Evolutionary conservation across 208 protist genomes (phyloP), one percentile per base, ranked within the genome.

Genomic region (Balamuthia mandrillaris): DNA sequence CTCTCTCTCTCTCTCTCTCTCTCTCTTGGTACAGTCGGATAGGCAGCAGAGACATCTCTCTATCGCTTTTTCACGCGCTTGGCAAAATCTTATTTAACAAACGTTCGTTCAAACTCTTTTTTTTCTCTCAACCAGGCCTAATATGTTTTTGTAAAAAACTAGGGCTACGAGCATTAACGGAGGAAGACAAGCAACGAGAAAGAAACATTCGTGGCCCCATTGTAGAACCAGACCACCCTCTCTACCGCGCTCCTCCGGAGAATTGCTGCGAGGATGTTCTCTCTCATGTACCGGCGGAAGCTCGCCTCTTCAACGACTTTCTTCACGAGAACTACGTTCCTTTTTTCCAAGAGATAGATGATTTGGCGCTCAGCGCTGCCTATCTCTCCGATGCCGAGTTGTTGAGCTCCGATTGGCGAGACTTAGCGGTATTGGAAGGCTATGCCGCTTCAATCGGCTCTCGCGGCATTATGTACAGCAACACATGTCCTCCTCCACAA

Each of bases 331-430:
- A 77, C 42, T 77, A 54, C 42, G n/a, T 45, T 24, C 24, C 12
- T 1, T 77, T 77, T n/a, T 39, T 77, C 14, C 44, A 24, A 1
- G 66, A 77, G 29, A 77, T 77, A 39, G 66, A 77, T 33, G 66
- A 39, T 3, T 39, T 45, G 16, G 14, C 66, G 9, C 9, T 9
- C 44, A 45, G 44, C 3, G 66, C 66, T 3, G 66, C 27, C 1
- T 77, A 77, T 33, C 66, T 77, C 41, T 47, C 66, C 16, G 66
- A 77, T 33, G 66, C 66, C 42, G 66, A 77, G 29, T 35, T 27
- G n/a, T 45, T 77, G 2, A 39, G 54, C 29, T 39, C 66, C 66
- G 66, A 4, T 2, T 77, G 66, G 66, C 44, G 33, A 42, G 63
- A 51, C 44, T 7, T 63, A 29, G 24, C 24, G 47, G 14, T 10